Base-by-base conservation (phyloP, 306 rosid genomes). In the Oxytropis ochrocephala region DNA sequence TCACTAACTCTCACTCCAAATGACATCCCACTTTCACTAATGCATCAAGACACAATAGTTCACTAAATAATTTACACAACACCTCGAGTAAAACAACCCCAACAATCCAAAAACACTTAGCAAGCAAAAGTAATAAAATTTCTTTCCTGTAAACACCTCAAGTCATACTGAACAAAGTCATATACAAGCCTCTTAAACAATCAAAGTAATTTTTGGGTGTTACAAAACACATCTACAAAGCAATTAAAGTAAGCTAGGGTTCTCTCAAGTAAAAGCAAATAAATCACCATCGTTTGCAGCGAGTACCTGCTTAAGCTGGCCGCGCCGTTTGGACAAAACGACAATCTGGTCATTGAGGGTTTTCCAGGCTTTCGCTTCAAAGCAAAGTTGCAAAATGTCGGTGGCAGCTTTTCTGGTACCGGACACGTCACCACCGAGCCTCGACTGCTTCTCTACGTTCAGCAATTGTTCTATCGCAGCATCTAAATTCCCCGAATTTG, bases 261-360 rank as follows among this genome's bases (percentile, higher is more conserved):
- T 41, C 41, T 47, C 14, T 38, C 16, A 5, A 29, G 14, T 8
- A 7, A 30, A n/a, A 11, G 7, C 5, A 10, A 33, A 10, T 14
- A 6, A 27, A 27, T 3, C 39, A 11, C 6, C 16, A 44, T 19
- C 35, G 47, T 17, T 16, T 11, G 8, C 12, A 21, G 2, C 4
- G 4, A 36, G 11, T 71, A 76, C 98, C 96, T 89, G 98, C 84
- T 92, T 89, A 27, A 92, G 96, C 83, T 89, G 96, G 64, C 96
- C 98, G 16, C 96, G 96, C 55, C 98, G 96, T 72, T 92, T 92
- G 5, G 98, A 92, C 67, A 90, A 71, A 3, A 90, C 89, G 13
- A 90, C 59, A 85, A 92, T 92, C 86, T 88, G 98, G 59, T 92
- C 98, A n/a, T 86, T 92, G 42, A 92, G 96, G 52, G 84, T 90